phyloP scores from a whole-genome alignment of 2,329 filamentous ascomycete species.

The Ilyonectria robusta region DNA sequence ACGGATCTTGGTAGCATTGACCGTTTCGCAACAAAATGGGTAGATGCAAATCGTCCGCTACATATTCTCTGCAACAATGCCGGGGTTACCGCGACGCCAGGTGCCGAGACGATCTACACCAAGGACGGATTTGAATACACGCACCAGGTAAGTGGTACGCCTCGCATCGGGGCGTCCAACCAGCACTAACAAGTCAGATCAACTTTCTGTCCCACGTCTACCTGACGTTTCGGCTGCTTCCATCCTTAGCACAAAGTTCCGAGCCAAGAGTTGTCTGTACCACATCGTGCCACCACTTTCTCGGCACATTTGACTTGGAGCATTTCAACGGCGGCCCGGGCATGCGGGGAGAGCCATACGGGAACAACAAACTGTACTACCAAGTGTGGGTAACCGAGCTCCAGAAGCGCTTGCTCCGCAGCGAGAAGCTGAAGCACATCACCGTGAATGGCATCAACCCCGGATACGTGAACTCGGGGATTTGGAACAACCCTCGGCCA shows the following conservation, averaged over 20 bases:
- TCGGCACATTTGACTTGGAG: conserved; percentile 6
- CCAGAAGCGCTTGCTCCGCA: conserved; percentile 3
- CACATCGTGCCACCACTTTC: conserved; percentile 6
- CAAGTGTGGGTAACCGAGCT: conserved; percentile 19
- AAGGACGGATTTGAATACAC: conserved; percentile 13
- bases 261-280: conserved; percentile 17
- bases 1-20: conserved; percentile 6
- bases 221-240: conserved; percentile 14
- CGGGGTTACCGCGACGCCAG: not conserved
- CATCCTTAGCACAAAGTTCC: not conserved
- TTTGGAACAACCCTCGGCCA: conserved; percentile 10
- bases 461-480: conserved; percentile 9
- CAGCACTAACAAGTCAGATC: not conserved
- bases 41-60: not conserved
- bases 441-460: conserved; percentile 19
- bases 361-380: conserved; percentile 21
- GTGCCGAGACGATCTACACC: not conserved
- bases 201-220: conserved; percentile 20
- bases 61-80: conserved; percentile 21
- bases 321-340: conserved; percentile 5
- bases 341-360: not conserved
- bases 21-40: conserved; percentile 1
- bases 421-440: conserved; percentile 13
- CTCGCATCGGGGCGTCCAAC: not conserved
- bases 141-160: not conserved